phyloP scores from a whole-genome alignment of 768 basidiomycete genomes.

The Chalciporus sphaerocephalus region DNA sequence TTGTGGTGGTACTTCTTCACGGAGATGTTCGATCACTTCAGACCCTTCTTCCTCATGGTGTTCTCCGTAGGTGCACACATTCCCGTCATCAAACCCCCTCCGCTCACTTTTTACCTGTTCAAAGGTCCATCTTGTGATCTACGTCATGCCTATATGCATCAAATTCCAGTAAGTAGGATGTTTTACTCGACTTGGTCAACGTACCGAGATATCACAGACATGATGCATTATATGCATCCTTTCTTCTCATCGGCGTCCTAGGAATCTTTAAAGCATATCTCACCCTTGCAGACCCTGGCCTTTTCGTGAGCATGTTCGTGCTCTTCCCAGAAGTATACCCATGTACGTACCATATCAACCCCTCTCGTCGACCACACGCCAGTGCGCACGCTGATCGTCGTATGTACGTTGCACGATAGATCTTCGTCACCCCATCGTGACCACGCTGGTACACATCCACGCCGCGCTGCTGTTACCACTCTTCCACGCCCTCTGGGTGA shows the following conservation, averaged over 20 bases:
- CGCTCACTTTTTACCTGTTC: background rate
- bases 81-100: background rate
- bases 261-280: slow-evolving; percentile 91
- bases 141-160: slow-evolving; percentile 78
- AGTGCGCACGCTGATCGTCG: background rate
- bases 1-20: slow-evolving; percentile 99
- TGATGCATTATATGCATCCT: slow-evolving; percentile 78
- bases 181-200: background rate
- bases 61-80: slow-evolving; percentile 64
- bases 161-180: slow-evolving; percentile 67
- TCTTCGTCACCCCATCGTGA: slow-evolving; percentile 80
- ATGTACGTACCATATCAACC: too few species aligned
- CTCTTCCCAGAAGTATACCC: slow-evolving; percentile 82
- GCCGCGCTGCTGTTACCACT: slow-evolving; percentile 82
- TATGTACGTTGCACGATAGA: slow-evolving; percentile 43
- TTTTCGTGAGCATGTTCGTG: slow-evolving; percentile 76
- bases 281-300: slow-evolving; percentile 80
- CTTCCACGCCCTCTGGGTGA: slow-evolving; percentile 89
- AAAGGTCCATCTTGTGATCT: slow-evolving; percentile 78
- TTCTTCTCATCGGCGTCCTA: slow-evolving; percentile 71
- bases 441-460: slow-evolving; percentile 76
- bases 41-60: slow-evolving; percentile 91
- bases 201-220: slow-evolving; percentile 43
- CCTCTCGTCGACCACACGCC: background rate
- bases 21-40: slow-evolving; percentile 98